Conservation (phyloP, 495 filamentous ascomycete species). For the Arthonia radiata region DNA sequence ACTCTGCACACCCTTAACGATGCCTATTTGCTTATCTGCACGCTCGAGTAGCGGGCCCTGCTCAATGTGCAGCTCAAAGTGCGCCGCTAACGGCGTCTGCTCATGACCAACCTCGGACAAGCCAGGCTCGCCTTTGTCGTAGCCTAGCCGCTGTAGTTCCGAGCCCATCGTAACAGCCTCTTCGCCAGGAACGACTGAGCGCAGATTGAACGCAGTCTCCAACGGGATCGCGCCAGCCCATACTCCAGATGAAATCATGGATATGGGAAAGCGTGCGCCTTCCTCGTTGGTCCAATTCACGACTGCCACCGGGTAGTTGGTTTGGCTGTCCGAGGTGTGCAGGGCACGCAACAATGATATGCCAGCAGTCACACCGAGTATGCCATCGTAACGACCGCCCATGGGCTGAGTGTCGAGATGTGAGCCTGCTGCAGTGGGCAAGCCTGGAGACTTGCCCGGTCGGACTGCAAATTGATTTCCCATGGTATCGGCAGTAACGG, state of each 20-base stretch:
- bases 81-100: conserved; percentile 45
- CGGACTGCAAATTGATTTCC: conserved; percentile 56
- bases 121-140: conserved; percentile 31
- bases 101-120: no score
- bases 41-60: conserved; percentile 49
- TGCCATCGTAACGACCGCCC: conserved; percentile 54
- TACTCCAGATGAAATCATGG: conserved; percentile 53
- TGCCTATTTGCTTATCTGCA: conserved; percentile 35
- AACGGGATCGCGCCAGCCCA: conserved; percentile 46
- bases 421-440: conserved; percentile 43
- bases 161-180: conserved; percentile 34
- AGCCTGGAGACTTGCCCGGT: conserved; percentile 27
- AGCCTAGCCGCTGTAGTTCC: conserved; percentile 46
- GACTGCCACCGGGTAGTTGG: conserved; percentile 43
- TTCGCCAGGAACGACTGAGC: conserved; percentile 21
- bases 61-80: conserved; percentile 70
- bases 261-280: conserved; percentile 55
- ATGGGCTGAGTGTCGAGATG: conserved; percentile 62
- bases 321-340: conserved; percentile 42
- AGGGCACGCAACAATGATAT: conserved; percentile 46
- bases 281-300: conserved; percentile 78
- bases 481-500: conserved; percentile 35
- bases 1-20: conserved; percentile 44
- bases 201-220: conserved; percentile 32
- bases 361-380: conserved; percentile 46